phyloP scores from a whole-genome alignment of 805 yeast species.

The Zygoascus ofunaensis region DNA sequence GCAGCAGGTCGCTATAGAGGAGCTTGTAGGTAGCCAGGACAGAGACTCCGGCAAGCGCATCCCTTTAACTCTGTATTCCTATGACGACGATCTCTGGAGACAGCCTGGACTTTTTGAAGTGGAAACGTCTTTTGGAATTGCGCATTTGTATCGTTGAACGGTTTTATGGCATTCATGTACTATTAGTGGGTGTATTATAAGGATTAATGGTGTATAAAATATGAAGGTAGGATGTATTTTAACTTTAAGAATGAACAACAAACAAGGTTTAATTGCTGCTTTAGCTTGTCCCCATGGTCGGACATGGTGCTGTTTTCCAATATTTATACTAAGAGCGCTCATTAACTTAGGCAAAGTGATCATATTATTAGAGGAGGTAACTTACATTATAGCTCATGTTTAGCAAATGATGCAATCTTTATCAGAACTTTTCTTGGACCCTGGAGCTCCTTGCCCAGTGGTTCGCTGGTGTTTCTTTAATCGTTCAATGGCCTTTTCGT shows the following conservation, averaged over 20 bases:
- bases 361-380: no score
- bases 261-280: no score
- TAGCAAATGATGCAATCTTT: constrained; percentile 7
- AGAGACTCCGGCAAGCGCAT: constrained; percentile 8
- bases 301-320: no score
- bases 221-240: background rate
- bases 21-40: constrained; percentile 37
- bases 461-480: constrained; percentile 11
- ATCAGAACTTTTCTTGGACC: constrained; percentile 3
- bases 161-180: no score
- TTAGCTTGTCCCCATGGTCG: no score
- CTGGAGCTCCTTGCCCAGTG: background rate
- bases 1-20: constrained; percentile 57
- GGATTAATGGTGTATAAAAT: no score
- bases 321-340: no score
- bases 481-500: constrained; percentile 39
- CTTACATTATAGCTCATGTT: no score
- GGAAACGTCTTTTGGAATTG: constrained; percentile 17
- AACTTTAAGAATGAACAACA: no score
- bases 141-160: constrained; percentile 6
- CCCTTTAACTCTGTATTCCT: constrained; percentile 15
- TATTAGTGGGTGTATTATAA: no score
- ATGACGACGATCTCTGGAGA: constrained; percentile 18
- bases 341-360: no score
- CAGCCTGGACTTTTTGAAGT: constrained; percentile 17